These are phyloP conservation scores for Erythrobasidium yunnanense DNA, from an alignment of 768 basidiomycete genomes.

Conservation along the genomic window DNA sequence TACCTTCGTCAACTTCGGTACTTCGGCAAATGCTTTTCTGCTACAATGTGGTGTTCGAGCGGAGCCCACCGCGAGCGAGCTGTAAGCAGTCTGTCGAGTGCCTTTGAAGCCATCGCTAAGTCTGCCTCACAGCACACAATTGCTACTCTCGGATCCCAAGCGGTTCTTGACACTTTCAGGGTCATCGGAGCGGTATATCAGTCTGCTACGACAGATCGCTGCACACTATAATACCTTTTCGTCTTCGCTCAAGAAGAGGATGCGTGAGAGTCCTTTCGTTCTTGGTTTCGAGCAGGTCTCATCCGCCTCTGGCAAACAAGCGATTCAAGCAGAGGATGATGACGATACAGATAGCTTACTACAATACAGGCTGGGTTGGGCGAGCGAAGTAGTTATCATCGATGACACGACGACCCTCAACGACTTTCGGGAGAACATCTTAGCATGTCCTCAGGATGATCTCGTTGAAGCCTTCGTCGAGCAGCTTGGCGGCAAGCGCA, in stretches of 20 bases:
- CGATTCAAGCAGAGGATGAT: constrained; percentile 59
- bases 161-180: constrained; percentile 62
- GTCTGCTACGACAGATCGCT: constrained; percentile 10
- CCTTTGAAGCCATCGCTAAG: neutral
- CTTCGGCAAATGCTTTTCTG: constrained; percentile 69
- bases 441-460: constrained; percentile 63
- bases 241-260: constrained; percentile 46
- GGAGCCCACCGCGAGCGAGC: constrained; percentile 63
- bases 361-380: constrained; percentile 27
- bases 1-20: constrained; percentile 77
- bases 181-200: constrained; percentile 55
- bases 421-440: constrained; percentile 26
- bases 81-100: constrained; percentile 43
- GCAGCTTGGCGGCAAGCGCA: constrained; percentile 59
- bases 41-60: constrained; percentile 74
- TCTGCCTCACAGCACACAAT: constrained; percentile 44
- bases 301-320: constrained; percentile 40
- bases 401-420: constrained; percentile 59
- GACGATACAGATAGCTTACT: constrained; percentile 43
- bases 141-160: constrained; percentile 57
- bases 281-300: constrained; percentile 60
- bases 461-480: constrained; percentile 78
- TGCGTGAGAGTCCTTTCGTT: constrained; percentile 63
- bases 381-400: constrained; percentile 57
- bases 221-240: neutral